phyloP scores from a whole-genome alignment of 2,329 filamentous ascomycete species.

The Arthrobotrys iridis region DNA sequence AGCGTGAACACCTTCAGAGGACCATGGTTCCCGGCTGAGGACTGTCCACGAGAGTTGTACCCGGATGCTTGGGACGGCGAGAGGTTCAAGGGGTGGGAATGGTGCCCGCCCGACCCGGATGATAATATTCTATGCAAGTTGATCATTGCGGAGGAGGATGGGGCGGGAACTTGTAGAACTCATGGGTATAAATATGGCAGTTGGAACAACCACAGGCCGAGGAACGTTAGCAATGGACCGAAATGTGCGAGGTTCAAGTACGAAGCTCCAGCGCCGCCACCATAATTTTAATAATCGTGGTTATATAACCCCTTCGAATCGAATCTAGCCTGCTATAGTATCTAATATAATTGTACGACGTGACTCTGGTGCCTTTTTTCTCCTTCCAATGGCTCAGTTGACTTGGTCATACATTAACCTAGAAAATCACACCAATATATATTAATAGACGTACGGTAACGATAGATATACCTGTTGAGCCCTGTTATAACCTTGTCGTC shows the following conservation, averaged over 20 bases:
- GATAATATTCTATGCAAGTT: not conserved
- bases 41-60: not conserved
- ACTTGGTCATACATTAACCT: too few species aligned
- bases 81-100: not conserved
- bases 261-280: not conserved
- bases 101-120: not conserved
- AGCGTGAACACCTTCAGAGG: not conserved
- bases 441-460: too few species aligned
- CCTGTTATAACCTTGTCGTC: too few species aligned
- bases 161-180: not conserved
- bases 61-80: not conserved
- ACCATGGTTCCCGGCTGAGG: not conserved
- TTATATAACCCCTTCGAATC: too few species aligned
- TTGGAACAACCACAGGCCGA: not conserved
- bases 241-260: slow-evolving; percentile 20
- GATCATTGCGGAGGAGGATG: not conserved
- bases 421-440: too few species aligned
- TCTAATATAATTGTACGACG: too few species aligned
- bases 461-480: too few species aligned
- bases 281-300: too few species aligned
- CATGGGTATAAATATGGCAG: not conserved
- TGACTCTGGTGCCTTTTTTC: too few species aligned
- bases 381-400: too few species aligned
- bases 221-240: slow-evolving; percentile 25
- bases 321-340: too few species aligned